These are phyloP conservation scores for Hyphodiscus sp. DNA, from an alignment of 2,329 filamentous ascomycete species.

Conservation along the genomic window DNA sequence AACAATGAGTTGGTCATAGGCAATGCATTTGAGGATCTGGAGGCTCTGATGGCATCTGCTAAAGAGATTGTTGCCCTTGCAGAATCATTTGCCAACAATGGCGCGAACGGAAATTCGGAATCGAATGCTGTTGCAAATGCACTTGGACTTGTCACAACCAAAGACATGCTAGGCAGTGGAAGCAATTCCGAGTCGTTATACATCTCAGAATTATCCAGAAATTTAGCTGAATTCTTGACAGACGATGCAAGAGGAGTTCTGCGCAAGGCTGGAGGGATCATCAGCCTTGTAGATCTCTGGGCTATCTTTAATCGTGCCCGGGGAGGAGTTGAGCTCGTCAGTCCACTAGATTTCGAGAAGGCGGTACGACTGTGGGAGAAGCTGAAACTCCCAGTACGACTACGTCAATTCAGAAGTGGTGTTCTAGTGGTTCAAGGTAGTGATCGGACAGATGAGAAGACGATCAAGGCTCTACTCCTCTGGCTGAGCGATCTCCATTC, in stretches of 20 bases:
- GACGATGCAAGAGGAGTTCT: conserved; percentile 77
- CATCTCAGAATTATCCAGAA: conserved; percentile 77
- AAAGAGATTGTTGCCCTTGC: conserved; percentile 94
- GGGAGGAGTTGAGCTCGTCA: conserved; percentile 90
- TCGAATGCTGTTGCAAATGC: conserved; percentile 70
- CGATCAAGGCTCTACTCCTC: conserved; percentile 64
- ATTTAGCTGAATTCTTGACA: conserved; percentile 81
- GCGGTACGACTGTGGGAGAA: conserved; percentile 84
- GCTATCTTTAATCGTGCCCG: conserved; percentile 89
- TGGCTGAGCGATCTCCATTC: conserved; percentile 74
- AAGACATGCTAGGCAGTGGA: conserved; percentile 81
- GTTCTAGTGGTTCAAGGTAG: conserved; percentile 88
- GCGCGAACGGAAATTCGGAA: conserved; percentile 55
- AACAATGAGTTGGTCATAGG: conserved; percentile 93
- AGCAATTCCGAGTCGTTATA: conserved; percentile 75
- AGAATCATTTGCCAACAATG: conserved; percentile 68
- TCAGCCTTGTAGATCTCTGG: conserved; percentile 87
- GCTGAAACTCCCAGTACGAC: conserved; percentile 75
- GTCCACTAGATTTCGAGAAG: conserved; percentile 84
- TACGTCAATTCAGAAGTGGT: conserved; percentile 86
- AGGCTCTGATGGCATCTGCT: conserved; percentile 93
- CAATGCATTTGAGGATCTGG: conserved; percentile 89
- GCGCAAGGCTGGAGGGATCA: conserved; percentile 75
- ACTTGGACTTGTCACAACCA: conserved; percentile 85
- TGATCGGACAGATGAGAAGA: conserved; percentile 87